Conservation (phyloP, 2,329 filamentous ascomycete genomes). For the Ophiocordyceps australis region DNA sequence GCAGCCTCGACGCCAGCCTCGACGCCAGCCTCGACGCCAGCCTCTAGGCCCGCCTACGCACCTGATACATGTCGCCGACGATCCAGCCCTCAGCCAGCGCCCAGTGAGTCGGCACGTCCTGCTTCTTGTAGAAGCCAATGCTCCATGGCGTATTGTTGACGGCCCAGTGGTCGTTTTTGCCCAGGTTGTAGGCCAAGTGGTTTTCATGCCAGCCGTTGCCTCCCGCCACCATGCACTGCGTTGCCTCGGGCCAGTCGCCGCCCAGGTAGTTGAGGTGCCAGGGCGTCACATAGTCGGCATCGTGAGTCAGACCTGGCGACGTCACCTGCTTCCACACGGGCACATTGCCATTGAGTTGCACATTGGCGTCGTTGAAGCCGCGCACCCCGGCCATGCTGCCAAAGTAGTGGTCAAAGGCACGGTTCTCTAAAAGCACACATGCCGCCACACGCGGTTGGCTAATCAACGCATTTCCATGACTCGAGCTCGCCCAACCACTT, state of each 20-base stretch:
- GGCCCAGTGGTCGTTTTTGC: slow-evolving; percentile 33
- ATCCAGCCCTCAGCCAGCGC: slow-evolving; percentile 35
- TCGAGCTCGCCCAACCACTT: not conserved
- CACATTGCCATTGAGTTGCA: slow-evolving; percentile 26
- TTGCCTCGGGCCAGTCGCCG: slow-evolving; percentile 27
- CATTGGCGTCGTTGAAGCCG: slow-evolving; percentile 36
- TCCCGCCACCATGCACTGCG: slow-evolving; percentile 34
- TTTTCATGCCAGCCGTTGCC: slow-evolving; percentile 32
- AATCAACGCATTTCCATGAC: not conserved
- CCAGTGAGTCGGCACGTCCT: slow-evolving; percentile 35
- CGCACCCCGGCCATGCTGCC: slow-evolving; percentile 36
- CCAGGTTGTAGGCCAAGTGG: slow-evolving; percentile 30
- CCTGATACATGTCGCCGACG: slow-evolving; percentile 35
- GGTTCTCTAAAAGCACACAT: slow-evolving; percentile 14
- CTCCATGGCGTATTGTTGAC: slow-evolving; percentile 32
- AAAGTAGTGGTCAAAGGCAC: slow-evolving; percentile 28
- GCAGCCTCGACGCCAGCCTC: too few species aligned
- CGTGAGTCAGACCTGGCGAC: slow-evolving; percentile 16
- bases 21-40: too few species aligned
- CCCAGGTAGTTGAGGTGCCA: slow-evolving; percentile 37
- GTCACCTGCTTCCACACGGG: slow-evolving; percentile 29
- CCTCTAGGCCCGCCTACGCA: too few species aligned
- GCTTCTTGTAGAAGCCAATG: slow-evolving; percentile 29
- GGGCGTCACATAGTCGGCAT: slow-evolving; percentile 23
- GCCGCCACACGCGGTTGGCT: too few species aligned